Evolutionary conservation across 2,329 filamentous ascomycete genomes (phyloP).

Genomic region (Pestalotiopsis sp.): DNA sequence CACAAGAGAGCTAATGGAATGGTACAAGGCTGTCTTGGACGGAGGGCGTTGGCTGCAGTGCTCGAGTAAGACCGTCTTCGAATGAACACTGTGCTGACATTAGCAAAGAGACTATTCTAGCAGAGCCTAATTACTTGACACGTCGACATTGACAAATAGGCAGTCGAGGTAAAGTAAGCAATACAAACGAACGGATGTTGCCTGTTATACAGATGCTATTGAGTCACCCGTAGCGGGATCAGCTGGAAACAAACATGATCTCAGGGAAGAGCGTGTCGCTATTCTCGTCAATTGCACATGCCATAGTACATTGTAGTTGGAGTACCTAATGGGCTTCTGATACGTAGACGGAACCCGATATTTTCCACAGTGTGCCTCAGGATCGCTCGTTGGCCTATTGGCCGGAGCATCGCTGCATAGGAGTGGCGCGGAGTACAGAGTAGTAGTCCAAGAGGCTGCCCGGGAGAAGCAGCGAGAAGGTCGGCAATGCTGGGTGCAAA

Average conservation of each 20-base stretch:
- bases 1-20: not conserved
- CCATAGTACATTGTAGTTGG: not conserved
- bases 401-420: not conserved
- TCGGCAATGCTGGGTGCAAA: too few species aligned
- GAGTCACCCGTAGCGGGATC: not conserved
- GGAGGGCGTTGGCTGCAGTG: not conserved
- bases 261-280: not conserved
- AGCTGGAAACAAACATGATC: not conserved
- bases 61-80: not conserved
- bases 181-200: not conserved
- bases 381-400: not conserved
- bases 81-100: not conserved
- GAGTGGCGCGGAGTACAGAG: not conserved
- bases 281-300: too few species aligned
- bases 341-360: not conserved
- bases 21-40: not conserved
- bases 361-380: not conserved
- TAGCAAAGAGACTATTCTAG: not conserved
- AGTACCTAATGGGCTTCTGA: not conserved
- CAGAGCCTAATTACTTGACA: not conserved
- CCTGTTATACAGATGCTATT: not conserved
- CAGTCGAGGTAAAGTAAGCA: not conserved
- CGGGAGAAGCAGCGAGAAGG: not conserved
- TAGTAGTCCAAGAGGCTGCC: not conserved
- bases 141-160: not conserved